A percentile compares a stretch with the other conserved stretches of the same genome.
Evolutionary conservation across 371 early-diverging fungal species (phyloP).

Genomic region (Funneliformis caledonium): DNA sequence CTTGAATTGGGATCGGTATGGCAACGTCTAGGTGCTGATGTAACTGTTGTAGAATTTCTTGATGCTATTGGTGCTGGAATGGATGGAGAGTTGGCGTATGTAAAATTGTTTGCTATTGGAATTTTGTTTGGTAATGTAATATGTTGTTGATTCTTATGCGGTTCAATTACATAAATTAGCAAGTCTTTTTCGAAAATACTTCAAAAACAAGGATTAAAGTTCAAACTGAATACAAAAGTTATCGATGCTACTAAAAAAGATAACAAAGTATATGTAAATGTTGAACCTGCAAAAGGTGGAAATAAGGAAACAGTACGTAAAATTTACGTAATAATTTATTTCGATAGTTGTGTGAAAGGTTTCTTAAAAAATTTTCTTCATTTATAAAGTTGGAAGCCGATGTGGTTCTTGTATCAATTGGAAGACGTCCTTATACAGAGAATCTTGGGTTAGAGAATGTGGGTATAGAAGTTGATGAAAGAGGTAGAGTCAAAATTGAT

Average conservation of each 20-base stretch:
- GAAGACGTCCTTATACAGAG: conserved; percentile 94
- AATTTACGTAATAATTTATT: background rate
- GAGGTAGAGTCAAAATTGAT: conserved; percentile 90
- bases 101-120: conserved; percentile 8
- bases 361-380: background rate
- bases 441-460: conserved; percentile 90
- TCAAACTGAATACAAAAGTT: conserved; percentile 97
- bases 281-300: conserved; percentile 89
- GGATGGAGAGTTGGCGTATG: conserved; percentile 91
- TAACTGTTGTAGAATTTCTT: conserved; percentile 96
- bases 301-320: conserved; percentile 72
- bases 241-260: conserved; percentile 79
- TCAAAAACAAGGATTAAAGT: conserved; percentile 96
- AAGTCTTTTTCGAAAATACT: conserved; percentile 91
- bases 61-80: conserved; percentile 96
- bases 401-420: conserved; percentile 92
- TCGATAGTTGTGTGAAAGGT: background rate
- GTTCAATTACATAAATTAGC: conserved; percentile 44
- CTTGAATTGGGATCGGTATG: conserved; percentile 98
- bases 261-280: conserved; percentile 87
- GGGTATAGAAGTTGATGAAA: conserved; percentile 86
- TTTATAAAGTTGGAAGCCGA: conserved; percentile 80
- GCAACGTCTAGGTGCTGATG: conserved; percentile 93
- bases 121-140: background rate
- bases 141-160: background rate